Percentiles rank a stretch among this genome's conserved stretches.
Evolutionary conservation across 176 grass and related monocot genomes (phyloP).

Genomic region (Eleusine indica): DNA sequence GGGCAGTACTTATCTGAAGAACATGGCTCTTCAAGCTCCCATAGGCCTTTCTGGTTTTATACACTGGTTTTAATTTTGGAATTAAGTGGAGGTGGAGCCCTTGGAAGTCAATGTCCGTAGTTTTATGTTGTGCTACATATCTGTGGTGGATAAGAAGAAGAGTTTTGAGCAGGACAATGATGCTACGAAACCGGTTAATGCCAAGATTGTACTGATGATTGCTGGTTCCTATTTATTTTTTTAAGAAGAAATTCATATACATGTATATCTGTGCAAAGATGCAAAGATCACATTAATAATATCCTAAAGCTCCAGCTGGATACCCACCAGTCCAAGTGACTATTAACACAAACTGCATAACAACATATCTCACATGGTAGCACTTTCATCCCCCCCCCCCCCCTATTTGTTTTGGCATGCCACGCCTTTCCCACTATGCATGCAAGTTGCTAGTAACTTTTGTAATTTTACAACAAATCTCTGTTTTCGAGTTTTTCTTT

Average conservation of each 20-base stretch:
- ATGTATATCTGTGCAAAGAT: neutral
- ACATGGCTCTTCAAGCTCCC: constrained; percentile 28
- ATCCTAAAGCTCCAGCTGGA: too few species aligned
- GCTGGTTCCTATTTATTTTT: neutral
- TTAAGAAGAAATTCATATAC: neutral
- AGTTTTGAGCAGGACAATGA: neutral
- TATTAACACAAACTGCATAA: neutral
- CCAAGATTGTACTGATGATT: too few species aligned
- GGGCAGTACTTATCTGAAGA: neutral
- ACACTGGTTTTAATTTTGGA: neutral
- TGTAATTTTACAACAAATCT: neutral
- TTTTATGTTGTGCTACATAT: neutral
- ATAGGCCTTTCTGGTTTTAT: constrained; percentile 8
- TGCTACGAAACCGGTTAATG: neutral
- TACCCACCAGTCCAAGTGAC: too few species aligned
- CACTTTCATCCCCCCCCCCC: neutral
- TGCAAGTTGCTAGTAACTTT: constrained; percentile 15
- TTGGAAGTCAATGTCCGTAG: neutral
- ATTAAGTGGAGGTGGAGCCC: neutral
- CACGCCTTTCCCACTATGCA: neutral
- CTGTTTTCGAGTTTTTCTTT: neutral
- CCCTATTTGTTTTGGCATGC: neutral
- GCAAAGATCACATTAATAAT: neutral
- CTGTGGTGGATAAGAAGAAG: neutral
- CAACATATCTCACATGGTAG: neutral